Evolutionary conservation across 352 stramenopile species (phyloP).

Genomic region (Pythium chondricola): DNA sequence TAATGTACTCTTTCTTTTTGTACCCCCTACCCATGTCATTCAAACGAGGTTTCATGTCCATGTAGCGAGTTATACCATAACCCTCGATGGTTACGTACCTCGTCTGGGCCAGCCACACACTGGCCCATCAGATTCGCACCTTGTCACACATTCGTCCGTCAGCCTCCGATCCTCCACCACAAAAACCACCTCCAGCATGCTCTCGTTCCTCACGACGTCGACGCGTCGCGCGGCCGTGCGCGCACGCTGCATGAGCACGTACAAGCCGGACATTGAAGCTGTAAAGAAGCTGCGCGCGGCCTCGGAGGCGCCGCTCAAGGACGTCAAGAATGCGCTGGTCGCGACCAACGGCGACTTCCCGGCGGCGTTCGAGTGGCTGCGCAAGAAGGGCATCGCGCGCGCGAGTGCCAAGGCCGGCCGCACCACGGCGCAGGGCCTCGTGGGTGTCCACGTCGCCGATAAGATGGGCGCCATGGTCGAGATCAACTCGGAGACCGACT

Average conservation of each 20-base stretch:
- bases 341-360: slow-evolving; percentile 76
- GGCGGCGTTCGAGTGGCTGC: slow-evolving; percentile 84
- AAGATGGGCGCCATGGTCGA: slow-evolving; percentile 87
- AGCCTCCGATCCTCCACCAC: background rate
- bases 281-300: slow-evolving; percentile 85
- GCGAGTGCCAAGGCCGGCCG: slow-evolving; percentile 76
- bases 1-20: background rate
- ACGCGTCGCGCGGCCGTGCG: slow-evolving; percentile 7
- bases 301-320: slow-evolving; percentile 83
- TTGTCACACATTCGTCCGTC: too few species aligned
- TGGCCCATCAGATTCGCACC: too few species aligned
- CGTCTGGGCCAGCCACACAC: too few species aligned
- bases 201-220: slow-evolving; percentile 12
- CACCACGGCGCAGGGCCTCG: slow-evolving; percentile 69
- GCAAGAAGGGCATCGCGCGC: slow-evolving; percentile 82
- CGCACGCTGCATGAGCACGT: slow-evolving; percentile 48
- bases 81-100: too few species aligned
- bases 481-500: slow-evolving; percentile 94
- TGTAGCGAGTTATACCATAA: too few species aligned
- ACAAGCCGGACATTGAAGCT: slow-evolving; percentile 79
- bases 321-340: slow-evolving; percentile 86
- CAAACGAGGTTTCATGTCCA: too few species aligned
- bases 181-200: slow-evolving; percentile 11
- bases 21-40: too few species aligned
- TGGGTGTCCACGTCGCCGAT: slow-evolving; percentile 65